Evolutionary conservation across 2,329 filamentous ascomycete species (phyloP).

Genomic region (Epichloe coenophiala): DNA sequence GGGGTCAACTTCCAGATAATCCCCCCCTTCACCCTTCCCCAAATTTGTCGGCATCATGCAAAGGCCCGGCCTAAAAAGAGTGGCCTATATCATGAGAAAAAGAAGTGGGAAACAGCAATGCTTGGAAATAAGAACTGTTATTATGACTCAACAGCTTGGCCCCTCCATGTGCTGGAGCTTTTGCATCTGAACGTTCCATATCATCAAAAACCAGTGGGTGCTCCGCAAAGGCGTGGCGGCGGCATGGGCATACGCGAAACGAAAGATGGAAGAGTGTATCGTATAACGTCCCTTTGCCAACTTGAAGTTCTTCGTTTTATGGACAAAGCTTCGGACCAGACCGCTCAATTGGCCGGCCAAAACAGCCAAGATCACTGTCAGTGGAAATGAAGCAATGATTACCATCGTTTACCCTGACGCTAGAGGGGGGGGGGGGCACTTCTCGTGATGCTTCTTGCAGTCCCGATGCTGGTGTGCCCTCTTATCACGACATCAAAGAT

Average conservation of each 20-base stretch:
- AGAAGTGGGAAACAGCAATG: background rate
- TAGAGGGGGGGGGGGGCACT: background rate
- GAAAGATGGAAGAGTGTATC: too few species aligned
- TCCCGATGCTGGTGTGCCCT: too few species aligned
- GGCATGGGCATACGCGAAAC: background rate
- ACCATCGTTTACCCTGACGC: background rate
- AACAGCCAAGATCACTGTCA: background rate
- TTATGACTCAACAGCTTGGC: too few species aligned
- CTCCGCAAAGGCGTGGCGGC: background rate
- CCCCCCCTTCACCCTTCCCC: background rate
- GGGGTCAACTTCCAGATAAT: slow-evolving; percentile 2
- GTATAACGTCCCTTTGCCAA: background rate
- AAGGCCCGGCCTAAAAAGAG: background rate
- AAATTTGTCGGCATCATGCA: background rate
- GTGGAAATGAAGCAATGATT: background rate
- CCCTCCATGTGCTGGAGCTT: background rate
- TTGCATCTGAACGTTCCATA: background rate
- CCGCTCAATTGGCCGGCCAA: background rate
- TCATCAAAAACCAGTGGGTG: background rate
- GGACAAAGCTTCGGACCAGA: background rate
- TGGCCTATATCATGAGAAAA: background rate
- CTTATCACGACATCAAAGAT: background rate
- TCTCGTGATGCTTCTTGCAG: background rate
- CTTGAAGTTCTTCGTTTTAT: background rate
- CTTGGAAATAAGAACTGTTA: background rate